These are phyloP conservation scores for Eragrostis curvula DNA, from an alignment of 176 grass and related monocot genomes.

Conservation along the genomic window DNA sequence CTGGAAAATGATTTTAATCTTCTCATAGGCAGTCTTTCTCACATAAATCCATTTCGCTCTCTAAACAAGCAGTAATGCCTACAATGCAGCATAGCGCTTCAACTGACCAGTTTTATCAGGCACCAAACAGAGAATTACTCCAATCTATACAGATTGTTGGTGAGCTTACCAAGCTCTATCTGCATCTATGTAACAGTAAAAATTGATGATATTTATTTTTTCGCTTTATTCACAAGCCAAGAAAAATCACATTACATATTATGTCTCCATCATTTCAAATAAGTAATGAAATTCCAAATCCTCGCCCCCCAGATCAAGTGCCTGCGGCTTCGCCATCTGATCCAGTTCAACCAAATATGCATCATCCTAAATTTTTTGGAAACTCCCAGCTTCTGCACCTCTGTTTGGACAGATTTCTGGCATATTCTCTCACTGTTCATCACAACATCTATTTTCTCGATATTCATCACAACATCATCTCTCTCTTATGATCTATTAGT, in stretches of 20 bases:
- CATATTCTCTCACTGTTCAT: slow-evolving; percentile 3
- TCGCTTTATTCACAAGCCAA: slow-evolving; percentile 27
- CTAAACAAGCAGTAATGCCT: slow-evolving; percentile 39
- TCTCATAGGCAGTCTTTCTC: slow-evolving; percentile 24
- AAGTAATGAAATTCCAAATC: slow-evolving; percentile 10
- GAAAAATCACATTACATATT: not conserved
- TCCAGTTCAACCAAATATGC: slow-evolving; percentile 34
- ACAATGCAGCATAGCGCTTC: slow-evolving; percentile 31
- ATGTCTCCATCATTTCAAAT: slow-evolving; percentile 13
- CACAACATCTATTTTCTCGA: not conserved
- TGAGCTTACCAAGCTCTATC: slow-evolving; percentile 27
- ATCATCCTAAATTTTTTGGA: slow-evolving; percentile 26
- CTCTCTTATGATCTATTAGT: slow-evolving; percentile 10
- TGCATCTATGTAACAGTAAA: slow-evolving; percentile 9
- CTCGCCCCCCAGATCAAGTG: slow-evolving; percentile 17
- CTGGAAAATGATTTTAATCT: slow-evolving; percentile 28
- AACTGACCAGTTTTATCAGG: slow-evolving; percentile 30
- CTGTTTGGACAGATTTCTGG: slow-evolving; percentile 24
- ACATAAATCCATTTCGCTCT: slow-evolving; percentile 27
- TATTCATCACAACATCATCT: slow-evolving; percentile 8
- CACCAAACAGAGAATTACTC: slow-evolving; percentile 10
- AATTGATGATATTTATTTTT: slow-evolving; percentile 20
- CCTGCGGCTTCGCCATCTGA: slow-evolving; percentile 42
- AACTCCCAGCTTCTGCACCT: slow-evolving; percentile 32
- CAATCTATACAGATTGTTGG: slow-evolving; percentile 37